phyloP scores from a whole-genome alignment of 768 basidiomycete species.

The Russula dissimulans region DNA sequence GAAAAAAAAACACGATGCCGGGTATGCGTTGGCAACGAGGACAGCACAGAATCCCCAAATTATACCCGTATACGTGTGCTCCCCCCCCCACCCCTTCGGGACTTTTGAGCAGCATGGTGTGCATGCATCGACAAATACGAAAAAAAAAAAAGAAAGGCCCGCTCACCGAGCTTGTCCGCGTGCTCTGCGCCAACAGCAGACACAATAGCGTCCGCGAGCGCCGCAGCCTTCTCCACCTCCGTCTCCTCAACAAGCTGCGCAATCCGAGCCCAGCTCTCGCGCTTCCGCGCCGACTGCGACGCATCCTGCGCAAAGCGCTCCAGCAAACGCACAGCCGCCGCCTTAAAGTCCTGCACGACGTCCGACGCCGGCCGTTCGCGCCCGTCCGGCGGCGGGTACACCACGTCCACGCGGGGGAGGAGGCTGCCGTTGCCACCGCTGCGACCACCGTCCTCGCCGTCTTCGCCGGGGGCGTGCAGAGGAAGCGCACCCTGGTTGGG shows the following conservation, averaged over 20 bases:
- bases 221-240: constrained; percentile 49
- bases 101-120: background rate
- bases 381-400: constrained; percentile 28
- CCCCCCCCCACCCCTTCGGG: background rate
- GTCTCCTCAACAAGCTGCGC: constrained; percentile 66
- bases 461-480: too few species aligned
- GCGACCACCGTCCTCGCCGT: too few species aligned
- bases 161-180: constrained; percentile 61
- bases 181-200: constrained; percentile 56
- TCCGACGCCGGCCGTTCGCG: constrained; percentile 42
- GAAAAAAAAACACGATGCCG: too few species aligned
- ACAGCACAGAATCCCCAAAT: background rate
- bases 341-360: constrained; percentile 56
- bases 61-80: background rate
- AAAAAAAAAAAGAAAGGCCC: background rate
- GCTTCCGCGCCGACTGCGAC: constrained; percentile 34
- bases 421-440: too few species aligned
- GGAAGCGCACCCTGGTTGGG: too few species aligned
- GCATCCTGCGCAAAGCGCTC: constrained; percentile 48
- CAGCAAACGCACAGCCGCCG: constrained; percentile 53
- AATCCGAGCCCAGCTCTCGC: constrained; percentile 62
- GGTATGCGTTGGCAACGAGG: background rate
- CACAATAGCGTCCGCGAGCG: constrained; percentile 73
- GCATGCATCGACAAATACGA: background rate
- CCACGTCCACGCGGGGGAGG: constrained; percentile 23